Base-by-base conservation (phyloP, 169 alveolate species). In the Eimeria tenella region DNA sequence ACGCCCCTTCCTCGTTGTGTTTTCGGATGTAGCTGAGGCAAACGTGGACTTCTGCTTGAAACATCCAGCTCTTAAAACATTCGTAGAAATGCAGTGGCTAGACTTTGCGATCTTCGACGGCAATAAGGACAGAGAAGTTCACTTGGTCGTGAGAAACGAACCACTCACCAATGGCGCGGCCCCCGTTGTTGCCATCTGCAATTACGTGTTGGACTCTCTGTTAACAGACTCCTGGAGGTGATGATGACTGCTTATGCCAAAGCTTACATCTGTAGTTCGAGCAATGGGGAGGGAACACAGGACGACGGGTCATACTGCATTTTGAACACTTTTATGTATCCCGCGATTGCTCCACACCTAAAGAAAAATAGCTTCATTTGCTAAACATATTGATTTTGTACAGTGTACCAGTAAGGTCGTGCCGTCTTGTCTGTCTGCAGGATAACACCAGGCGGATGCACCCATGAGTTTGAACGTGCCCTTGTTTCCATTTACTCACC, bases 81-180 rank as follows among this genome's bases (percentile, higher is more conserved):
- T 79, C 70, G 93, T 96, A 15, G 91, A 73, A 52, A 95, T 90
- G 21, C 94, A 96, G 56, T 96, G 97, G 98, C 96, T 97, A 11
- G 98, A 97, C 86, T 96, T 96, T 91, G 98, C 98, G 5, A 81
- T 93, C 68, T 97, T 95, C 90, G 97, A 97, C 93, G 98, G 98
- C 42, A 97, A 97, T 82, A 97, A 93, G 42, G 96, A 96, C 50
- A 93, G 86, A 9, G 96, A 90, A 1, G 93, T 94, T n/a, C 94
- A 94, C 56, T 94, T 97, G 74, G 88, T 79, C 50, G 65, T 94
- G 21, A 81, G 90, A 13, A 94, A 97, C 71, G 95, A 94, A 70
- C 60, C 42, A 8, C 52, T 82, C 21, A 95, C 96, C 60, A 96
- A 97, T 49, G 42, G 88, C 31, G 94, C 94, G 56, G 96, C 97